Conservation (phyloP, 2,329 filamentous ascomycete genomes). For the Achaetomium macrosporum region DNA sequence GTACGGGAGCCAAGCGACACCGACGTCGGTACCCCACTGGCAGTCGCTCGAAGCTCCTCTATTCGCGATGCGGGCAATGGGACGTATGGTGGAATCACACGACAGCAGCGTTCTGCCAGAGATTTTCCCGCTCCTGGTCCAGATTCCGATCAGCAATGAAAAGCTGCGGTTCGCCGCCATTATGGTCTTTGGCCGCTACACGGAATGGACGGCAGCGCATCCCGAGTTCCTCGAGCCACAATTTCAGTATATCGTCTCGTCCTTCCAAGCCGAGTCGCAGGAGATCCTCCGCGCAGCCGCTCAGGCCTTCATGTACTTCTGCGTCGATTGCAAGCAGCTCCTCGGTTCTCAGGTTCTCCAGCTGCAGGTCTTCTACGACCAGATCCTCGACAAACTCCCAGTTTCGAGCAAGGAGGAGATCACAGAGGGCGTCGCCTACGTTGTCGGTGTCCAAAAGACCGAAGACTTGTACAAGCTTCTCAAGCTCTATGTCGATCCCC, state of each 20-base stretch:
- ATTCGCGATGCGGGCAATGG: constrained; percentile 93
- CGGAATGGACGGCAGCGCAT: constrained; percentile 94
- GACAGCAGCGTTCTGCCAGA: constrained; percentile 83
- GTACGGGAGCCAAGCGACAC: constrained; percentile 69
- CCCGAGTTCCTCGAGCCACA: constrained; percentile 88
- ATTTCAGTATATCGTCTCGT: constrained; percentile 90
- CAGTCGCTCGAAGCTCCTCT: constrained; percentile 92
- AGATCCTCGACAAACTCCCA: constrained; percentile 79
- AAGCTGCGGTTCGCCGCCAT: constrained; percentile 98
- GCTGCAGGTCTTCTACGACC: constrained; percentile 87
- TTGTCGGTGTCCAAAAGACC: constrained; percentile 79
- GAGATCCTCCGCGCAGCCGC: constrained; percentile 91
- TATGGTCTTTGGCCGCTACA: constrained; percentile 94
- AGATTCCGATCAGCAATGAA: constrained; percentile 92
- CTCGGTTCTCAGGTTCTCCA: constrained; percentile 78
- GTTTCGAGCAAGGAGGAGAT: constrained; percentile 88
- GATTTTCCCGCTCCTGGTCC: constrained; percentile 87
- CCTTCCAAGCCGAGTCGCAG: constrained; percentile 80
- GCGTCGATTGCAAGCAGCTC: constrained; percentile 85
- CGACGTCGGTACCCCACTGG: constrained; percentile 81
- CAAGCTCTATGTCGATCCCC: constrained; percentile 88
- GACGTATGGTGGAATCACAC: constrained; percentile 87
- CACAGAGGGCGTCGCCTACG: constrained; percentile 88
- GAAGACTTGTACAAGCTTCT: constrained; percentile 77
- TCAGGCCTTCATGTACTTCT: constrained; percentile 94